Percentiles rank a stretch among this genome's conserved stretches.
phyloP scores from a whole-genome alignment of 345 rosid genomes.

The Cardamine occulta region DNA sequence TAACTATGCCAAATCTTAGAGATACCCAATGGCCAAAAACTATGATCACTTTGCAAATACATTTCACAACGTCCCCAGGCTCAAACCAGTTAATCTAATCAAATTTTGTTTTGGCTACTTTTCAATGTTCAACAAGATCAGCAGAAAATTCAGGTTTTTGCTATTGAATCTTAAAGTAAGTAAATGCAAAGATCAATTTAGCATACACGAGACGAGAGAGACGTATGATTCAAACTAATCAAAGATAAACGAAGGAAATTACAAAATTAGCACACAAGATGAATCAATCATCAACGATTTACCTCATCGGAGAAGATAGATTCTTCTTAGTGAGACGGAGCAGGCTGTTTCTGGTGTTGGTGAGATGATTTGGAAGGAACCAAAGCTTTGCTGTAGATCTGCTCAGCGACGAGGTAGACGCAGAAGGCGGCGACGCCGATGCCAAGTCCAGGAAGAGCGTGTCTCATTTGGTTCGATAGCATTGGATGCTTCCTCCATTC shows the following conservation, averaged over 20 bases:
- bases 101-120: neutral
- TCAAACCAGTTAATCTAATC: neutral
- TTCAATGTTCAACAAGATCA: constrained; percentile 8
- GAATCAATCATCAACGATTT: neutral
- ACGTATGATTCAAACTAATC: neutral
- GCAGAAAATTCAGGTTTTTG: neutral
- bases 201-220: too few relatives aligned
- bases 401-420: constrained; percentile 86
- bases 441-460: constrained; percentile 89
- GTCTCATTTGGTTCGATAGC: constrained; percentile 77
- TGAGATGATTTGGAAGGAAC: constrained; percentile 64
- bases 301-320: constrained; percentile 15
- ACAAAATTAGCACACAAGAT: constrained; percentile 1
- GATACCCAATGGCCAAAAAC: neutral
- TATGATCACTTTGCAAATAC: neutral
- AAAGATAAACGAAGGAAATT: neutral
- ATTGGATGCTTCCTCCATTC: constrained; percentile 95
- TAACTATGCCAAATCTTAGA: constrained; percentile 12
- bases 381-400: constrained; percentile 67
- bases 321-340: constrained; percentile 37
- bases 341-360: constrained; percentile 44
- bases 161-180: neutral
- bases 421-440: constrained; percentile 90
- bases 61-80: constrained; percentile 6
- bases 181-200: too few relatives aligned